Evolutionary conservation across 2,329 filamentous ascomycete species (phyloP), one percentile per base, ranked within the genome.

Genomic region (Xylariaceae sp.): DNA sequence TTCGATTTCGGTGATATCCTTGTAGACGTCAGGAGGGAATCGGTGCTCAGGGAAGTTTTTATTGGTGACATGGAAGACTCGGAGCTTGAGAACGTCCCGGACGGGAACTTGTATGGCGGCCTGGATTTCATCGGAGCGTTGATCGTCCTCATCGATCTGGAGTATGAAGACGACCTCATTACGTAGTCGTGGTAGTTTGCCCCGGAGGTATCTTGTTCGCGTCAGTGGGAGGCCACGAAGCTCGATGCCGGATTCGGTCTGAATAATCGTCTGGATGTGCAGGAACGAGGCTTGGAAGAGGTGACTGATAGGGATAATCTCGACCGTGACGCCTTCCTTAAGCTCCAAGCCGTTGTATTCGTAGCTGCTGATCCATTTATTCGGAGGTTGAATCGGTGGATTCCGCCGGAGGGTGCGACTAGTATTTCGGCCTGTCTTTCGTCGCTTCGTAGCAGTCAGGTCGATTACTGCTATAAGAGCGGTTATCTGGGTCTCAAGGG

Each of bases 1-100:
- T 48, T 74, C 70, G 43, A 72, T 65, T 2, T 67, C 66, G 6
- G 48, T 56, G 21, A 56, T 52, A 2, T 52, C 61, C 1, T 40
- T 21, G 20, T 66, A 64, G 7, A 65, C 50, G 0, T 53, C 59
- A 0, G 23, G 10, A 1, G 56, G 60, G 16, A 61, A 62, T 3
- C 64, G 63, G 32, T 65, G 55, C 16, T 57, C 56, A 1, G 71
- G 71, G 16, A 69, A 73, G 45, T 64, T 58, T 16, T 69, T 70
- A 41, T 74, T 74, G 2, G 73, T 73, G 40, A 70, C 61, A 37
- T 72, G 65, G 26, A 72, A 65, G 10, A 63, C 59, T 12, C 72
- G 65, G 37, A 48, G 29, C 20, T 51, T 57, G 7, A 65, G 44
- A 5, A 70, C 56, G 10, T 64, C 57, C 2, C 56, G 50, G 6